These are phyloP conservation scores for Sungouiella thailandica DNA, from an alignment of 805 yeast genomes.

Conservation along the genomic window DNA sequence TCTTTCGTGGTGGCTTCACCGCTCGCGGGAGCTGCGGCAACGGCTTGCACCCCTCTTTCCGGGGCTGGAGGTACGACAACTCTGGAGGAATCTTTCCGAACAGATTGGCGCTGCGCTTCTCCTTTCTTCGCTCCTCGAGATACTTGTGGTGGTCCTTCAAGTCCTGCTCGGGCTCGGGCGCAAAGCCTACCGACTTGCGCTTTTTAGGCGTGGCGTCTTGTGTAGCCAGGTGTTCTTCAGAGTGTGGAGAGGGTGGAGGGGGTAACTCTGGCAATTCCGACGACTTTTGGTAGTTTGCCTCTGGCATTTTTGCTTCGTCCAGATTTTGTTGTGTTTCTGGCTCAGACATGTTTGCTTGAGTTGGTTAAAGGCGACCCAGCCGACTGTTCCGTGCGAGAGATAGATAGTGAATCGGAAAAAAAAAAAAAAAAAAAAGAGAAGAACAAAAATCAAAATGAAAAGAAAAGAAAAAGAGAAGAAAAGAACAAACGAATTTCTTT, in stretches of 20 bases:
- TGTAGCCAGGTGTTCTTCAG: background rate
- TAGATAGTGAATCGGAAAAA: no score
- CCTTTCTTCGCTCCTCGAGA: constrained; percentile 23
- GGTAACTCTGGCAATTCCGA: no score
- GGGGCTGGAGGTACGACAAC: constrained; percentile 30
- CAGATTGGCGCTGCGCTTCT: constrained; percentile 23
- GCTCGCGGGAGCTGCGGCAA: constrained; percentile 8
- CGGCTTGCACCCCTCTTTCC: constrained; percentile 26
- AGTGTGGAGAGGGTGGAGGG: background rate
- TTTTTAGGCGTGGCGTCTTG: background rate
- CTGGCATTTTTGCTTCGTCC: no score
- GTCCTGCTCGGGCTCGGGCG: constrained; percentile 33
- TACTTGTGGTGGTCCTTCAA: constrained; percentile 29
- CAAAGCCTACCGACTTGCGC: constrained; percentile 30
- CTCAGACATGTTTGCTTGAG: no score
- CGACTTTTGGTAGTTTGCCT: no score
- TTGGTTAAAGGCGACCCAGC: no score
- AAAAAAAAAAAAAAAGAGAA: no score
- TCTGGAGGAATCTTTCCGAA: constrained; percentile 41
- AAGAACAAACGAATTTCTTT: no score
- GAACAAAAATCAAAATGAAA: no score
- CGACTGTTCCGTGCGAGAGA: no score
- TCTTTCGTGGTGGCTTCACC: constrained; percentile 3
- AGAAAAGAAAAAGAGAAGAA: no score
- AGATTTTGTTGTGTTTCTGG: no score